phyloP scores from a whole-genome alignment of 2,329 filamentous ascomycete genomes.

The Lasiodiplodia gonubiensis region DNA sequence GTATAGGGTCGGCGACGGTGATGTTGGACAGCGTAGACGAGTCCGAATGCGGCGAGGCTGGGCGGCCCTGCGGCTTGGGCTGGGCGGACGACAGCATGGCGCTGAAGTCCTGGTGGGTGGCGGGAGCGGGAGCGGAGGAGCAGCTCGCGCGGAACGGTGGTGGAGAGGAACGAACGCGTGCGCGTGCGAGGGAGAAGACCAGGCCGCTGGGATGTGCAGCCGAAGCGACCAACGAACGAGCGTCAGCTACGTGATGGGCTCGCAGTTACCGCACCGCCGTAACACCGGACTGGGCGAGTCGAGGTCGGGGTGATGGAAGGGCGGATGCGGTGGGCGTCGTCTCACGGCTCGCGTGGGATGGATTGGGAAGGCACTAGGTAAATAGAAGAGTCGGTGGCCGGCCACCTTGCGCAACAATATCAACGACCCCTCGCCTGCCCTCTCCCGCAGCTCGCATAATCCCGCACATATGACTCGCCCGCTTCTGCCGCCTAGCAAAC shows the following conservation, averaged over 20 bases:
- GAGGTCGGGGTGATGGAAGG: conserved; percentile 16
- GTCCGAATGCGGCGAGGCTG: conserved; percentile 25
- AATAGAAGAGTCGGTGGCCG: conserved; percentile 29
- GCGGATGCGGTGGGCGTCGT: conserved; percentile 11
- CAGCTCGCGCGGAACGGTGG: conserved; percentile 21
- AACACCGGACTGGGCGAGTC: conserved; percentile 13
- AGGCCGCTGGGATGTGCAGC: conserved; percentile 5
- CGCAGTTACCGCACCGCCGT: conserved; percentile 8
- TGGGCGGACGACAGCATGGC: conserved; percentile 24
- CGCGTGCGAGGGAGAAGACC: conserved; percentile 24
- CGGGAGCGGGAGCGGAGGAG: conserved; percentile 14
- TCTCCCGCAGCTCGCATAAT: conserved; percentile 22
- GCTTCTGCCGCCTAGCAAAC: background rate
- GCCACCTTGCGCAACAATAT: conserved; percentile 27
- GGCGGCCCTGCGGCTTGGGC: conserved; percentile 5
- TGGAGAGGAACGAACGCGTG: conserved; percentile 24
- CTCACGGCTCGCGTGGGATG: conserved; percentile 29
- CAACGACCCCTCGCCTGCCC: conserved; percentile 25
- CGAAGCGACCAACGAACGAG: conserved; percentile 20
- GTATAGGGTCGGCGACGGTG: conserved; percentile 42
- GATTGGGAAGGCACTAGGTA: conserved; percentile 29
- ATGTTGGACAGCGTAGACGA: conserved; percentile 52
- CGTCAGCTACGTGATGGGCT: background rate
- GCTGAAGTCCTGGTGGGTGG: conserved; percentile 1
- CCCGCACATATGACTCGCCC: conserved; percentile 22